These are phyloP conservation scores for Penicillium psychrofluorescens DNA, from an alignment of 495 filamentous ascomycete genomes.

Conservation along the genomic window DNA sequence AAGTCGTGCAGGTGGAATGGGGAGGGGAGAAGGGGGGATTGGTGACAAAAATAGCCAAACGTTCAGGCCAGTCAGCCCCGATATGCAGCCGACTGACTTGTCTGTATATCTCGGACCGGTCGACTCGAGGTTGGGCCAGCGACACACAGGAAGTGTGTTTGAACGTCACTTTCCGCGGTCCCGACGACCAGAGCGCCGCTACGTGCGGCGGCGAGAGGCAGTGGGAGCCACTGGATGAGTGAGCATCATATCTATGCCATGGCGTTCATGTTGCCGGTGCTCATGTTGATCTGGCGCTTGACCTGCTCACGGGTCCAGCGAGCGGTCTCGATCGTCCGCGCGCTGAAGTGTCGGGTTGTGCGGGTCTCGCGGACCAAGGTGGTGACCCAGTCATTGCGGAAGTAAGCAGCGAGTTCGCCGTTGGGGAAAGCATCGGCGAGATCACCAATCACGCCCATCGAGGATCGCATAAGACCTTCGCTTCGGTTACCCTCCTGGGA, in stretches of 20 bases:
- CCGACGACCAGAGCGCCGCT: too few species aligned
- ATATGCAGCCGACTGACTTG: too few species aligned
- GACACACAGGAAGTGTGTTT: too few species aligned
- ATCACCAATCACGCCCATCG: conserved; percentile 97
- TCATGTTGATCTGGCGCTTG: conserved; percentile 70
- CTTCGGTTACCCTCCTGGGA: conserved; percentile 77
- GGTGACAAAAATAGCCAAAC: not conserved
- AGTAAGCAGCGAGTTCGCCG: conserved; percentile 75
- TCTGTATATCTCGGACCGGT: too few species aligned
- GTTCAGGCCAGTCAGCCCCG: too few species aligned
- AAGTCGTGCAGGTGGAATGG: conserved; percentile 3
- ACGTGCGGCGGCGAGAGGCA: too few species aligned
- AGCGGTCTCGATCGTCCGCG: conserved; percentile 85
- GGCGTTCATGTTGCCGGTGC: conserved; percentile 11
- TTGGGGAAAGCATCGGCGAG: conserved; percentile 88
- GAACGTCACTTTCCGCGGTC: too few species aligned
- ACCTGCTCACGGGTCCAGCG: conserved; percentile 97
- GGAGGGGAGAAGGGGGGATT: conserved; percentile 8
- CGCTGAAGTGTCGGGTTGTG: conserved; percentile 71
- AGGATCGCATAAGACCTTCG: conserved; percentile 81
- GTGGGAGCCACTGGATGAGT: too few species aligned
- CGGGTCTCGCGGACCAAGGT: conserved; percentile 81
- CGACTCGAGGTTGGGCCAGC: too few species aligned
- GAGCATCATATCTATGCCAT: conserved; percentile 25
- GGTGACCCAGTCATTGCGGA: conserved; percentile 85